These are phyloP conservation scores for Coniochaeta prunicola DNA, from an alignment of 2,329 filamentous ascomycete species.

Conservation along the genomic window DNA sequence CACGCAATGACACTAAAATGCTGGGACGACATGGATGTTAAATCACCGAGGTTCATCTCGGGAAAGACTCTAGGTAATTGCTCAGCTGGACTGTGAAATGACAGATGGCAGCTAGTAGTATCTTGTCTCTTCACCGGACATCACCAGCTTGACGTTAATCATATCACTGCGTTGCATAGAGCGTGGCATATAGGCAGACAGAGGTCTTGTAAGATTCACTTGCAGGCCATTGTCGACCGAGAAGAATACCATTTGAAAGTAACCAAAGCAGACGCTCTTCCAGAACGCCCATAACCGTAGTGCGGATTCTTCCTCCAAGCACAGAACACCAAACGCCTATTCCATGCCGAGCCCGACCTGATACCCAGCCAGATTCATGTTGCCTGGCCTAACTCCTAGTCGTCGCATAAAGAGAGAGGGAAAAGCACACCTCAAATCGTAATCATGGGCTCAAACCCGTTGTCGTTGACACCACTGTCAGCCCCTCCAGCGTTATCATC, in stretches of 20 bases:
- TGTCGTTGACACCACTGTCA: conserved; percentile 22
- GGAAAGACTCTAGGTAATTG: too few relatives aligned
- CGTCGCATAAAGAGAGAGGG: not conserved
- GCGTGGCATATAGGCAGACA: too few relatives aligned
- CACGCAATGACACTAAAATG: too few relatives aligned
- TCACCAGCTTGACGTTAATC: too few relatives aligned
- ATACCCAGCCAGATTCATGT: not conserved
- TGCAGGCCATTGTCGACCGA: not conserved
- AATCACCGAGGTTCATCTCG: too few relatives aligned
- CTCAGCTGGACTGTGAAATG: too few relatives aligned
- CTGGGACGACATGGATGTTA: too few relatives aligned
- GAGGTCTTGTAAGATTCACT: not conserved
- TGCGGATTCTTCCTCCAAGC: not conserved
- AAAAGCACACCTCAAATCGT: conserved; percentile 32
- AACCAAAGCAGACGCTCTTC: not conserved
- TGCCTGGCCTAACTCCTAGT: not conserved
- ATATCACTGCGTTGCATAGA: too few relatives aligned
- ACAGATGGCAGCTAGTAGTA: too few relatives aligned
- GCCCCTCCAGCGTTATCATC: conserved; percentile 23
- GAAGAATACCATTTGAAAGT: not conserved
- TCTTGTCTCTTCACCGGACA: too few relatives aligned
- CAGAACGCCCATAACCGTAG: not conserved
- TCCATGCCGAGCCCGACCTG: not conserved
- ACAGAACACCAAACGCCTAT: not conserved
- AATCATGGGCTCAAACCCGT: conserved; percentile 44